Evolutionary conservation across 495 filamentous ascomycete genomes (phyloP), one percentile per base, ranked within the genome.

Genomic region (Haplographium delicatum): DNA sequence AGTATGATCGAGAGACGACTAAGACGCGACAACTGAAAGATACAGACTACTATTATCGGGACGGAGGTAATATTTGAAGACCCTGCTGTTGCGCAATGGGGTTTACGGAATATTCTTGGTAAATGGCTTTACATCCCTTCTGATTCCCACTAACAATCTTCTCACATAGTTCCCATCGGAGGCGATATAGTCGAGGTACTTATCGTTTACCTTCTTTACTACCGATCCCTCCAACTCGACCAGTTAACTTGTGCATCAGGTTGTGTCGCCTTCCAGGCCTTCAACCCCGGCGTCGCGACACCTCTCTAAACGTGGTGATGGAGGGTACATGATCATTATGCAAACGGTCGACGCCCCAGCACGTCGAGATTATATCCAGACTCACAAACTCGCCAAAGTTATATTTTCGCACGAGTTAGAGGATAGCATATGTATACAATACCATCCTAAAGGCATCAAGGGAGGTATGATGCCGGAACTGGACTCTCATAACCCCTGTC

Each of bases 241-340:
- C n/a, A n/a, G n/a, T n/a, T n/a, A n/a, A n/a, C n/a, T n/a, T n/a
- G n/a, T n/a, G n/a, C n/a, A n/a, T n/a, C n/a, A n/a, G n/a, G n/a
- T n/a, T n/a, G n/a, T n/a, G n/a, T n/a, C n/a, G n/a, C n/a, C n/a
- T n/a, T n/a, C n/a, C n/a, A n/a, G n/a, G 28, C 22, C 40, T 1
- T 25, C 47, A 27, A 50, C 45, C 2, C 31, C 56, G 20, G 56
- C 45, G 30, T 43, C 35, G 10, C n/a, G 56, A 37, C 56, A 54
- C 34, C 56, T 58, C 38, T 23, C 28, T 0, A 53, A 47, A 28
- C 50, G 41, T 2, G 56, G 50, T 3, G 56, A 58, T 33, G 50
- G 56, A 20, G 56, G 56, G 0, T 58, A 58, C 30, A 58, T 58
- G 56, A 37, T 58, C 19, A 54, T 58, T 23, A 58, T 58, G 56